Percentiles rank a stretch among this genome's conserved stretches.
Evolutionary conservation across 75 land plant genomes (phyloP).

Genomic region (Sequoia sempervirens): DNA sequence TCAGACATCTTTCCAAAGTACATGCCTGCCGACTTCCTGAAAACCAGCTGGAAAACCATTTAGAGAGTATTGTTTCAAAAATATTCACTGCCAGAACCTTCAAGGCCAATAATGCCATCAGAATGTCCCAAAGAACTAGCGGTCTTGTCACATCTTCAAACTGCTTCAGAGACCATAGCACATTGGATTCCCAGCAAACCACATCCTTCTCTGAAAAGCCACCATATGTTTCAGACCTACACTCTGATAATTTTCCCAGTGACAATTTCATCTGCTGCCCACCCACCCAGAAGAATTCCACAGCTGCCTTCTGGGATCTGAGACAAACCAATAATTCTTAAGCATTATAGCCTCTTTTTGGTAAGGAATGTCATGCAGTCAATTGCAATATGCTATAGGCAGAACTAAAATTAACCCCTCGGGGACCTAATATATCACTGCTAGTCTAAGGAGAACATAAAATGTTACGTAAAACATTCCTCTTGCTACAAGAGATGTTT

Average conservation of each 20-base stretch:
- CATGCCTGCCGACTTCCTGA: neutral
- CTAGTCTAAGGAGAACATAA: neutral
- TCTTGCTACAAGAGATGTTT: neutral
- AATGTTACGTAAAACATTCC: neutral
- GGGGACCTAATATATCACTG: neutral
- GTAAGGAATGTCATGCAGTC: neutral
- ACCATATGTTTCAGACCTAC: slow-evolving; percentile 7
- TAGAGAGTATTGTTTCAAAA: slow-evolving; percentile 30
- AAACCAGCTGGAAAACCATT: slow-evolving; percentile 40
- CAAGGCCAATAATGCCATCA: slow-evolving; percentile 29
- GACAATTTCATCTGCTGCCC: slow-evolving; percentile 18
- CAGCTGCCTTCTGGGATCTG: slow-evolving; percentile 49
- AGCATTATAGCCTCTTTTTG: neutral
- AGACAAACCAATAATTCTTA: neutral
- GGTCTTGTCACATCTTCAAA: slow-evolving; percentile 22
- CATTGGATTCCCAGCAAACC: slow-evolving; percentile 41
- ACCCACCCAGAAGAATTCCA: slow-evolving; percentile 55
- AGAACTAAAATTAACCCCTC: neutral
- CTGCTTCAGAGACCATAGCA: slow-evolving; percentile 31
- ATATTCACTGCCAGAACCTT: slow-evolving; percentile 20
- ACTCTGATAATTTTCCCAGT: neutral
- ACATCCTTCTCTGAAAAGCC: slow-evolving; percentile 30
- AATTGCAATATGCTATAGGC: neutral
- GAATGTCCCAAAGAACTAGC: slow-evolving; percentile 49
- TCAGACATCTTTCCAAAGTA: slow-evolving; percentile 20